phyloP scores from a whole-genome alignment of 2,329 filamentous ascomycete genomes.

The Hypoxylon sp. region DNA sequence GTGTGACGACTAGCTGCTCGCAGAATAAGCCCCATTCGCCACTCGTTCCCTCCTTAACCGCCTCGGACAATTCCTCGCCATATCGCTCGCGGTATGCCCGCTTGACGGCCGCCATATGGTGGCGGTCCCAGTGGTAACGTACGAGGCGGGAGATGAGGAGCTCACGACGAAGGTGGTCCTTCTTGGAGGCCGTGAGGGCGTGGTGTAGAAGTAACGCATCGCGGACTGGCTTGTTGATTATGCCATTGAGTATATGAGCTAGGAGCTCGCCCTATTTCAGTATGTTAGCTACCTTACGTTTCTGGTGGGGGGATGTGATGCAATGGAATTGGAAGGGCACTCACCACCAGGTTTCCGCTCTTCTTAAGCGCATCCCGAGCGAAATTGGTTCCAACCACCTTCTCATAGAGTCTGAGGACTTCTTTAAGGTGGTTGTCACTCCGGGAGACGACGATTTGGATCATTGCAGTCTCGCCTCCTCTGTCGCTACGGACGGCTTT shows the following conservation, averaged over 20 bases:
- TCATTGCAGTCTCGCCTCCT: constrained; percentile 90
- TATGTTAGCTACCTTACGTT: constrained; percentile 20
- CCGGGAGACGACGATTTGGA: constrained; percentile 83
- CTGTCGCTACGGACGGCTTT: constrained; percentile 78
- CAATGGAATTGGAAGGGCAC: constrained; percentile 57
- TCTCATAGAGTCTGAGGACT: constrained; percentile 82
- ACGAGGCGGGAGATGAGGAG: constrained; percentile 90
- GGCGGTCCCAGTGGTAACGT: constrained; percentile 90
- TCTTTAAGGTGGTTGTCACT: constrained; percentile 87
- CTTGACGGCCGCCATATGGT: constrained; percentile 86
- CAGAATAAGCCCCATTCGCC: constrained; percentile 85
- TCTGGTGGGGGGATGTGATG: not conserved
- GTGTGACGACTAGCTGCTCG: constrained; percentile 74
- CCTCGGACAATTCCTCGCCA: constrained; percentile 78
- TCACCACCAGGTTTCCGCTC: constrained; percentile 91
- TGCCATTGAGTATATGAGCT: constrained; percentile 94
- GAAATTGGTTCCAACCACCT: constrained; percentile 82
- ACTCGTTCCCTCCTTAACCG: constrained; percentile 81
- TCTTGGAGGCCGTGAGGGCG: constrained; percentile 81
- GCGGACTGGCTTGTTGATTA: constrained; percentile 94
- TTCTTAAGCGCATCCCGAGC: constrained; percentile 88
- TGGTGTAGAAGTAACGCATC: constrained; percentile 93
- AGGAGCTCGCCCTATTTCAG: constrained; percentile 85
- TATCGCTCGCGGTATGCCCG: constrained; percentile 85
- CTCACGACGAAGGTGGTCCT: constrained; percentile 82